Conservation (phyloP, 306 rosid genomes). For the Cercis canadensis region DNA sequence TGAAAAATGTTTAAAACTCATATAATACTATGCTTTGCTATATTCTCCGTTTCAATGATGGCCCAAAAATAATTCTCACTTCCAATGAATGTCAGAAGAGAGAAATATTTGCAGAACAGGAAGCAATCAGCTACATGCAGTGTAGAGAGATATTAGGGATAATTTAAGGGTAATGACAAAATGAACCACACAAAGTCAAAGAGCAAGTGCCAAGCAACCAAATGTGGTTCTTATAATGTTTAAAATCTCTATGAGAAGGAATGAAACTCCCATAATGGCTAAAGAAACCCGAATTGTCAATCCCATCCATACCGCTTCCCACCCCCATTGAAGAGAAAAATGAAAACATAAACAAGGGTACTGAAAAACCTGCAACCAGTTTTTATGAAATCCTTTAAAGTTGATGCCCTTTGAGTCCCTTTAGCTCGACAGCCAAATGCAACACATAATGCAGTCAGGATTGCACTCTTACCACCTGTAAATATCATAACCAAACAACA, state of each 20-base stretch:
- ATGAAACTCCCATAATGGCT: background rate
- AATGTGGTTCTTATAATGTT: background rate
- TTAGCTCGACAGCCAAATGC: slow-evolving; percentile 95
- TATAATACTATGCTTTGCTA: too few species aligned
- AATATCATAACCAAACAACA: slow-evolving; percentile 27
- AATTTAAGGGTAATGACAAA: too few species aligned
- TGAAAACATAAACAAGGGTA: background rate
- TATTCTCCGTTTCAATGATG: too few species aligned
- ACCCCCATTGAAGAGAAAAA: background rate
- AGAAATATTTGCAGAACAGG: too few species aligned
- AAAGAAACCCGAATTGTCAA: background rate
- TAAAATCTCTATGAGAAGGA: background rate
- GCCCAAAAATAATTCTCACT: too few species aligned
- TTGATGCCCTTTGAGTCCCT: slow-evolving; percentile 84
- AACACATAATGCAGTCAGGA: slow-evolving; percentile 80
- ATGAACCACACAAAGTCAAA: too few species aligned
- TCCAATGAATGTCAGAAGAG: too few species aligned
- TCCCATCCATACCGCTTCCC: background rate
- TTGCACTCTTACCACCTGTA: slow-evolving; percentile 95
- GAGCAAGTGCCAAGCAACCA: background rate
- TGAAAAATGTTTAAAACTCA: too few species aligned
- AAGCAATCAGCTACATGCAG: too few species aligned
- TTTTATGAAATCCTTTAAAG: slow-evolving; percentile 85
- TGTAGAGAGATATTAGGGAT: too few species aligned
- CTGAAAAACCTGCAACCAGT: slow-evolving; percentile 73